phyloP scores from a whole-genome alignment of 768 basidiomycete species.

The Candolleomyces eurysporus region DNA sequence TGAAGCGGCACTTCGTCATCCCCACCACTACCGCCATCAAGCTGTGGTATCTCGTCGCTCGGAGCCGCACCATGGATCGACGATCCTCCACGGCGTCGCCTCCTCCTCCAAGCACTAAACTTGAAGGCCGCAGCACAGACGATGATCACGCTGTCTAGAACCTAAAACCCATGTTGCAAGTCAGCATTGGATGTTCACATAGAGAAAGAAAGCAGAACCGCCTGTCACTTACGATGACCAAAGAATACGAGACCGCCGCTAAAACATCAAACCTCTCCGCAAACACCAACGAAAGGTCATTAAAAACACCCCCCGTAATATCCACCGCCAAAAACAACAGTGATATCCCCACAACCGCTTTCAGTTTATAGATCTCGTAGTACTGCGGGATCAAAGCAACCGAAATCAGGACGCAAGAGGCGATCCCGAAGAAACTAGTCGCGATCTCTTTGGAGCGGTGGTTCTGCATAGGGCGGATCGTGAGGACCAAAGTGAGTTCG shows the following conservation, averaged over 20 bases:
- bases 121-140: constrained; percentile 65
- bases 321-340: constrained; percentile 70
- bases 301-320: constrained; percentile 68
- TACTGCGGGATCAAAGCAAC: constrained; percentile 60
- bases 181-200: no score
- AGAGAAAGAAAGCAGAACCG: background rate
- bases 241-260: constrained; percentile 58
- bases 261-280: constrained; percentile 60
- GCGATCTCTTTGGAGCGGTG: constrained; percentile 26
- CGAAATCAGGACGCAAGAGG: constrained; percentile 58
- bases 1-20: background rate
- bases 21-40: background rate
- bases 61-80: background rate
- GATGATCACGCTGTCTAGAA: constrained; percentile 61
- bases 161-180: constrained; percentile 17
- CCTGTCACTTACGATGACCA: constrained; percentile 51
- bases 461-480: constrained; percentile 43
- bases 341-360: constrained; percentile 67
- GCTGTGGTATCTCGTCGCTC: background rate
- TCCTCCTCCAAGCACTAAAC: constrained; percentile 16
- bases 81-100: constrained; percentile 18
- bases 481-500: constrained; percentile 59
- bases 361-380: constrained; percentile 67
- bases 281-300: constrained; percentile 66
- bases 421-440: constrained; percentile 58